Evolutionary conservation across 306 rosid species (phyloP), one percentile per base, ranked within the genome.

Genomic region (Hylodesmum podocarpum): DNA sequence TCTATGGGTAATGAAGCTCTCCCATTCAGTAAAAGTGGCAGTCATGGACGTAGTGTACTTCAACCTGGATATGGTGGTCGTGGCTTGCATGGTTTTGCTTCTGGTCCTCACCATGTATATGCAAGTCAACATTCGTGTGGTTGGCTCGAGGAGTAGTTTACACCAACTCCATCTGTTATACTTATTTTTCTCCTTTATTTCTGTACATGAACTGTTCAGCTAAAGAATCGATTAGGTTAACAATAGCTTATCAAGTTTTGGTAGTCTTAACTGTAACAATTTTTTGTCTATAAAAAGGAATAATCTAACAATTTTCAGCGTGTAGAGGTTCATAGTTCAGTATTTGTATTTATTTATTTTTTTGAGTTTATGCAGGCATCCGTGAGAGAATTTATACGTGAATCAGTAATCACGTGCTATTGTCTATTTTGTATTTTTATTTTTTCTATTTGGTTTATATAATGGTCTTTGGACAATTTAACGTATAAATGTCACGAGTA

Each of bases 131-230:
- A 84, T 80, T 88, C 94, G 2, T 91, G 86, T 4, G 97, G 98
- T n/a, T 91, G 94, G 96, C 81, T 90, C 36, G 57, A 80, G 15
- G 96, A 93, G 66, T 91, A 83, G 85, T 51, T 37, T n/a, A n/a
- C n/a, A n/a, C n/a, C n/a, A n/a, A 31, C 50, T 3, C 9, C 13
- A 16, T 4, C 5, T 15, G 18, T 43, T 6, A 2, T 25, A 16
- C n/a, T 36, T 6, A 25, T 14, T 67, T 76, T 33, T 11, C 5
- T 8, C 15, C 34, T 12, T 44, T 19, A 2, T 1, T 21, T 31
- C 37, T 25, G 25, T 70, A 41, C 54, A 76, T 22, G 24, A 5
- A 6, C 31, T 53, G 31, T 9, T 53, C 33, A 3, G 11, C 3
- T 15, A 11, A 24, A 53, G 2, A 50, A 47, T 47, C 6, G 54